Base-by-base conservation (phyloP, 495 filamentous ascomycete genomes). In the Podospora sp. region DNA sequence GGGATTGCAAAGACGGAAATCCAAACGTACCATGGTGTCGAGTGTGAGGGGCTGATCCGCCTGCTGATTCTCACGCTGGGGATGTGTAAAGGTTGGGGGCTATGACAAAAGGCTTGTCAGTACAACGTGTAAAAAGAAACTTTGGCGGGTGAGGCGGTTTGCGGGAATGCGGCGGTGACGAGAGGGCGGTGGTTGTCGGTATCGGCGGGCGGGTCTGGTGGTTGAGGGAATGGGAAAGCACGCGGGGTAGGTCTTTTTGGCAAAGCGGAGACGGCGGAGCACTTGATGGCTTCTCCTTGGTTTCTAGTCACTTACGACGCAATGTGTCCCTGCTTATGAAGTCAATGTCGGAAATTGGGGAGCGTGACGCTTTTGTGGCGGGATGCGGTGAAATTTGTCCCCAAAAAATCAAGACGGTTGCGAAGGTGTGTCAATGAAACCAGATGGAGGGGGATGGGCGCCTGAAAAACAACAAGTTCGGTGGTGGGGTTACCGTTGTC, bases 401-500 rank as follows among this genome's bases (percentile, higher is more conserved):
- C 33, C 35, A 62, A 64, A 59, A 51, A 59, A 52, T 50, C 57
- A 51, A 51, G 51, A 55, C n/a, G 22, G 24, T 53, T 20, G 55
- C 36, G 53, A 36, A 51, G 21, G 27, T 22, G 62, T 53, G 69
- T 68, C 64, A 72, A 69, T 66, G 63, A 69, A 75, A 73, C 69
- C 67, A 68, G 56, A 70, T 69, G 72, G 70, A 66, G 71, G 71
- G 68, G 68, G 66, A 62, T 62, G 65, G 73, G 68, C 20, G 64
- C 56, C 70, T 65, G 66, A 71, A 72, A 74, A 74, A 68, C 72
- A 74, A 74, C 68, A 35, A 60, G 65, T 64, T 64, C 55, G 24
- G 29, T 72, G 64, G 73, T 73, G 68, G 68, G 57, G 69, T 73
- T 46, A 27, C 64, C 20, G 70, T 71, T 71, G 71, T 66, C 40